phyloP scores from a whole-genome alignment of 1,284 basidiomycete genomes.

The Ganoderma boninense region DNA sequence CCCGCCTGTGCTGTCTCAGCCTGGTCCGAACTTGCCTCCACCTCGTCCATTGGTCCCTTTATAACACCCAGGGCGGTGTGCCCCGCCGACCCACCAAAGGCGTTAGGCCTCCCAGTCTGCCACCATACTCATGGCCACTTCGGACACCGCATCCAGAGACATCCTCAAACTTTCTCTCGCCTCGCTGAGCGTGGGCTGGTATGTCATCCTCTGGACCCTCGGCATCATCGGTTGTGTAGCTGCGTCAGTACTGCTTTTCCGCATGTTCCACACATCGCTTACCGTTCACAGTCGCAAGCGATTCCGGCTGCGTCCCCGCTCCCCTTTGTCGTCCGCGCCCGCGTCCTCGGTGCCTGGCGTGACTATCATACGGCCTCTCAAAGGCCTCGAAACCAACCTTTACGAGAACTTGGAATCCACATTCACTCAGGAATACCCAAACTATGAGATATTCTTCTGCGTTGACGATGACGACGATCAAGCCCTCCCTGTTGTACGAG shows the following conservation, averaged over 20 bases:
- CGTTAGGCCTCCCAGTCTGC: background rate
- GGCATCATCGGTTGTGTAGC: slow-evolving; percentile 79
- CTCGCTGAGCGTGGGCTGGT: slow-evolving; percentile 71
- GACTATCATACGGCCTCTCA: slow-evolving; percentile 90
- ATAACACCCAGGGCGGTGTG: background rate
- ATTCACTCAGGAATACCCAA: slow-evolving; percentile 88
- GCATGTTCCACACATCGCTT: slow-evolving; percentile 1
- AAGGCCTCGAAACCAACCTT: slow-evolving; percentile 92
- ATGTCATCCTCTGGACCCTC: slow-evolving; percentile 75
- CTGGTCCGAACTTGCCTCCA: no score
- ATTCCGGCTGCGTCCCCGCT: slow-evolving; percentile 72
- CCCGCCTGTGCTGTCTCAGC: no score
- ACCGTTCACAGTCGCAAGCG: slow-evolving; percentile 68
- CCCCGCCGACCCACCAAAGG: background rate
- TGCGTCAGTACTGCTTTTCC: slow-evolving; percentile 67
- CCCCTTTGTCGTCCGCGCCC: slow-evolving; percentile 64
- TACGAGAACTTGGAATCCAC: slow-evolving; percentile 94
- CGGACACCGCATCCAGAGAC: slow-evolving; percentile 18
- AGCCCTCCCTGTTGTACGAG: slow-evolving; percentile 80
- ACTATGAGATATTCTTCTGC: slow-evolving; percentile 89
- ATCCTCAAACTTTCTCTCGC: slow-evolving; percentile 45
- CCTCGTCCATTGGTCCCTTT: background rate
- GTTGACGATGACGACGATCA: slow-evolving; percentile 87
- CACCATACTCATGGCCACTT: slow-evolving; percentile 16
- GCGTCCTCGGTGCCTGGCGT: slow-evolving; percentile 79